These are phyloP conservation scores for Sordariomycetes sp. DNA, from an alignment of 2,329 filamentous ascomycete genomes.

Conservation along the genomic window DNA sequence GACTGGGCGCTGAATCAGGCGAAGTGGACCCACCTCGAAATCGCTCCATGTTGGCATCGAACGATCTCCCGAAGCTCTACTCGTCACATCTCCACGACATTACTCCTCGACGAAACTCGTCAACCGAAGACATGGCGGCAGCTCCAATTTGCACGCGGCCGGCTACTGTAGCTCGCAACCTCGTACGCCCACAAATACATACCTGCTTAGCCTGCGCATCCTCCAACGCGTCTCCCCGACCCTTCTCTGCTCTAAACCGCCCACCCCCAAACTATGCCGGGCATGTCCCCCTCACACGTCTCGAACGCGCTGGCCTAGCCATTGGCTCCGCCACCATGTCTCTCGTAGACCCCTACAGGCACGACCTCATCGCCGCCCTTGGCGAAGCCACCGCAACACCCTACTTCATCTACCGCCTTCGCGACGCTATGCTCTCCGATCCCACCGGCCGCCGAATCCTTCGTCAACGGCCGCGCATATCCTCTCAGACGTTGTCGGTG, in stretches of 20 bases:
- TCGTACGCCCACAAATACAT: too few species aligned
- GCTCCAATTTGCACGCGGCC: too few species aligned
- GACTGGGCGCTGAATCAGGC: too few species aligned
- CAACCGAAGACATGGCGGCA: too few species aligned
- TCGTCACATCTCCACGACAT: too few species aligned
- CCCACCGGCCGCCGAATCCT: conserved; percentile 86
- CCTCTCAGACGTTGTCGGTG: conserved; percentile 60
- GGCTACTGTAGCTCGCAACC: too few species aligned
- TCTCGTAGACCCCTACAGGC: conserved; percentile 68
- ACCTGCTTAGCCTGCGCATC: conserved; percentile 3
- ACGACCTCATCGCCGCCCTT: conserved; percentile 91
- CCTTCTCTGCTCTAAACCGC: conserved; percentile 76
- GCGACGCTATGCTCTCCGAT: conserved; percentile 78
- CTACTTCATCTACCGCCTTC: conserved; percentile 88
- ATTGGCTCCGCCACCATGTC: conserved; percentile 55
- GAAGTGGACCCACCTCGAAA: too few species aligned
- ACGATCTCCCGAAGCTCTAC: too few species aligned
- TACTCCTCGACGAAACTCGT: too few species aligned
- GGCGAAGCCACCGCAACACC: conserved; percentile 91
- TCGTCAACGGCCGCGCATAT: conserved; percentile 80
- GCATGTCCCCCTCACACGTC: conserved; percentile 75
- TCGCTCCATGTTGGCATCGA: too few species aligned
- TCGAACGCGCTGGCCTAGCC: conserved; percentile 68
- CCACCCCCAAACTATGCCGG: conserved; percentile 82
- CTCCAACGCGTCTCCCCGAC: conserved; percentile 8